phyloP scores from a whole-genome alignment of 257 asterid genomes.

The Salvia rosmarinus region DNA sequence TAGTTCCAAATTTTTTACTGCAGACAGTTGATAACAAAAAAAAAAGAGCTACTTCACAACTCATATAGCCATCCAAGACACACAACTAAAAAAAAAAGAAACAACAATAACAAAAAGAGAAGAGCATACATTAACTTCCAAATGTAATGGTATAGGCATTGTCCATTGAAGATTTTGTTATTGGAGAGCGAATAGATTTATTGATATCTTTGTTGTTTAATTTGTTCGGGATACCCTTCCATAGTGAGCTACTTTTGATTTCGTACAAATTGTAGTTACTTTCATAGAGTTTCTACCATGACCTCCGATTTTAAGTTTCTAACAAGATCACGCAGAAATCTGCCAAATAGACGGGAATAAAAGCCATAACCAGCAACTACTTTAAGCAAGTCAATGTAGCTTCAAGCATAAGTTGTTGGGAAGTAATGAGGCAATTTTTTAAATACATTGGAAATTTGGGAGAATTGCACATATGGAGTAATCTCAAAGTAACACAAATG shows the following conservation, averaged over 20 bases:
- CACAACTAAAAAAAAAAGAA: no score
- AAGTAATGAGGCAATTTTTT: no score
- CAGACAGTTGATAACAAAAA: neutral
- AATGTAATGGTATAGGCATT: neutral
- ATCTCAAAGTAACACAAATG: neutral
- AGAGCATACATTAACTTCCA: neutral
- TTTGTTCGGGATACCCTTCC: conserved; percentile 1
- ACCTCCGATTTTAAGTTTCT: neutral
- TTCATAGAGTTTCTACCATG: neutral
- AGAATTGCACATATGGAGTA: conserved; percentile 1
- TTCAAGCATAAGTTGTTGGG: neutral
- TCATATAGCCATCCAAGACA: neutral
- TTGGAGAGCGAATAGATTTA: neutral
- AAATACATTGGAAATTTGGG: neutral
- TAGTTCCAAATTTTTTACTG: neutral
- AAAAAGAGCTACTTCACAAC: neutral
- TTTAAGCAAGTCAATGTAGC: conserved; percentile 9
- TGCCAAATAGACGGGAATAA: neutral
- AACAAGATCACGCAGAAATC: neutral
- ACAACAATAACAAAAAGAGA: no score
- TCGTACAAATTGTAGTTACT: neutral
- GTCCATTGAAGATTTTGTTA: neutral
- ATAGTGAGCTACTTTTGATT: conserved; percentile 1
- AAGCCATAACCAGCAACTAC: neutral
- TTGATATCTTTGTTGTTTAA: neutral